Conservation (phyloP, 2,329 filamentous ascomycete genomes). For the Calonectria fujianensis region DNA sequence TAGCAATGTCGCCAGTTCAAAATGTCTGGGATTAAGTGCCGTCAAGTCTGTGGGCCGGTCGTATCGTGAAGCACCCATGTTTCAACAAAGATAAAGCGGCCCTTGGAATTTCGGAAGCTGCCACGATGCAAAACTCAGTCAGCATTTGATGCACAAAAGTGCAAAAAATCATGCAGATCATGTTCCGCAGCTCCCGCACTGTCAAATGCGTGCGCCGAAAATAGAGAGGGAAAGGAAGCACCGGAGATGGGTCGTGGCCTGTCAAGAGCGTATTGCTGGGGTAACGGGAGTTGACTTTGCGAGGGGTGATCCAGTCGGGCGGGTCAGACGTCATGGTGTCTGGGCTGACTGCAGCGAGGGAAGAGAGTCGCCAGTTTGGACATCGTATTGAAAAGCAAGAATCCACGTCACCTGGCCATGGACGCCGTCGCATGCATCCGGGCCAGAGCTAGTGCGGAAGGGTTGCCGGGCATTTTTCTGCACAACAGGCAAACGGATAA, state of each 20-base stretch:
- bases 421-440: slow-evolving; percentile 14
- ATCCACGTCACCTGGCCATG: slow-evolving; percentile 22
- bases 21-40: slow-evolving; percentile 1
- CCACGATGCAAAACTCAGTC: neutral
- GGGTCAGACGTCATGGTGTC: slow-evolving; percentile 25
- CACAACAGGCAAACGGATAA: neutral
- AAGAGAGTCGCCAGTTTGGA: neutral
- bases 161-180: slow-evolving; percentile 4
- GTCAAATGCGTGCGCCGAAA: neutral
- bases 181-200: slow-evolving; percentile 7
- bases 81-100: neutral
- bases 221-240: slow-evolving; percentile 9
- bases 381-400: slow-evolving; percentile 20
- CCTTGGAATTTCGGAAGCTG: neutral
- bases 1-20: slow-evolving; percentile 9
- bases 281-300: slow-evolving; percentile 28
- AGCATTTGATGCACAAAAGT: neutral
- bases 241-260: slow-evolving; percentile 7
- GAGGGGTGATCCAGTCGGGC: slow-evolving; percentile 16
- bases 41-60: slow-evolving; percentile 4
- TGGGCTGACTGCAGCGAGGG: neutral
- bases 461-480: slow-evolving; percentile 15
- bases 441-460: slow-evolving; percentile 2
- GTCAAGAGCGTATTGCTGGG: slow-evolving; percentile 30
- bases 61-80: slow-evolving; percentile 7